These are phyloP conservation scores for Pseudogymnoascus sp. DNA, from an alignment of 2,329 filamentous ascomycete genomes.

Conservation along the genomic window DNA sequence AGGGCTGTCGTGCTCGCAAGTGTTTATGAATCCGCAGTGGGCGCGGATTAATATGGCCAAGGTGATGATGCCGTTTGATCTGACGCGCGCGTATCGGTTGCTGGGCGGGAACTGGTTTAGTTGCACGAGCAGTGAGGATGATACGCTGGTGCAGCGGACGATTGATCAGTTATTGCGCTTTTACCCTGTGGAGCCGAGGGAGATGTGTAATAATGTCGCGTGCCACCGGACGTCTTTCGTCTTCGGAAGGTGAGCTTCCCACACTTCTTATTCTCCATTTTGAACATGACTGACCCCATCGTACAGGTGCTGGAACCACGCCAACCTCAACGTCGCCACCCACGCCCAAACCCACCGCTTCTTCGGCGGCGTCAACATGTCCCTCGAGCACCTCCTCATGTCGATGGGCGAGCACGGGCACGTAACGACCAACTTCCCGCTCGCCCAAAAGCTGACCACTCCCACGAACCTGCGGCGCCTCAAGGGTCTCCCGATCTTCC, in stretches of 20 bases:
- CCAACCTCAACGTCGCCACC: slow-evolving; percentile 57
- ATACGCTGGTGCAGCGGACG: slow-evolving; percentile 41
- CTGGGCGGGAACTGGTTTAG: slow-evolving; percentile 48
- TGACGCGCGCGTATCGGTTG: slow-evolving; percentile 42
- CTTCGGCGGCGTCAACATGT: slow-evolving; percentile 57
- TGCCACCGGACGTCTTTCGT: slow-evolving; percentile 54
- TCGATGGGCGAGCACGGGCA: slow-evolving; percentile 43
- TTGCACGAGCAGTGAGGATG: slow-evolving; percentile 40
- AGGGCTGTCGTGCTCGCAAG: slow-evolving; percentile 52
- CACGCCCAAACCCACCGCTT: slow-evolving; percentile 54
- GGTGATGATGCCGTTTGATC: slow-evolving; percentile 33
- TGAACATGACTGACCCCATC: background rate
- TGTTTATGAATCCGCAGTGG: slow-evolving; percentile 58
- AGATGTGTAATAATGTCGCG: slow-evolving; percentile 53
- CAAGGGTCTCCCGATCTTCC: slow-evolving; percentile 44
- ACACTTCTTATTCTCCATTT: background rate
- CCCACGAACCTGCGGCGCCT: slow-evolving; percentile 43
- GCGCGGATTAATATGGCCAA: slow-evolving; percentile 49
- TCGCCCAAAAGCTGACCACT: slow-evolving; percentile 41
- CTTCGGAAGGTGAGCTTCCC: slow-evolving; percentile 45
- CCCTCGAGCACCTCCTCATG: slow-evolving; percentile 48
- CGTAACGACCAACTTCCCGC: slow-evolving; percentile 45
- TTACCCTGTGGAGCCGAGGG: slow-evolving; percentile 45
- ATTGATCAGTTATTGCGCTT: slow-evolving; percentile 51
- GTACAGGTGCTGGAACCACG: slow-evolving; percentile 50